These are phyloP conservation scores for Fraxinus paxiana DNA, from an alignment of 305 asterid genomes.

Conservation along the genomic window DNA sequence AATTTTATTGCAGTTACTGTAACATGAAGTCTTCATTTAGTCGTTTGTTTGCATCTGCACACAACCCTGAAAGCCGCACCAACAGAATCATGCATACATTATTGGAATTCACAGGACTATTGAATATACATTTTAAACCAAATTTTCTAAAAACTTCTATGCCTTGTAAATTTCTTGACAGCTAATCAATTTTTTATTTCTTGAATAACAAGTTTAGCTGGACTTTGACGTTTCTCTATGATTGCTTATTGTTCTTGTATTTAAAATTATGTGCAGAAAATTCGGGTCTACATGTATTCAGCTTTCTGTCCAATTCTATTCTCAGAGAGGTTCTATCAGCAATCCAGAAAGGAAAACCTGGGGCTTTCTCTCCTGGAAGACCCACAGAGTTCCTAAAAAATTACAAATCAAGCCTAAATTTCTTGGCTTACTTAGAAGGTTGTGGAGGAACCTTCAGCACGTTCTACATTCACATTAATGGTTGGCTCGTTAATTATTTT, in stretches of 20 bases:
- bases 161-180: conserved; percentile 9
- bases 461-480: conserved; percentile 5
- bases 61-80: background rate
- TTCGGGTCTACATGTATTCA: conserved; percentile 92
- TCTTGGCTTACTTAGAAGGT: conserved; percentile 89
- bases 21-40: background rate
- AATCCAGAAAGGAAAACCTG: conserved; percentile 85
- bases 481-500: background rate
- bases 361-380: conserved; percentile 95
- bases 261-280: conserved; percentile 56
- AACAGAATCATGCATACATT: background rate
- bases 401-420: conserved; percentile 82
- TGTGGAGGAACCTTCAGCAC: conserved; percentile 8
- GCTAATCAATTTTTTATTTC: conserved; percentile 10
- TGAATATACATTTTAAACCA: background rate
- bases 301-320: conserved; percentile 87
- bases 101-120: background rate
- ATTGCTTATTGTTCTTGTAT: conserved; percentile 24
- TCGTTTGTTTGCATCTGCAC: background rate
- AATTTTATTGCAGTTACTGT: background rate
- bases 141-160: background rate
- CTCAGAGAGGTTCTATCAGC: conserved; percentile 86
- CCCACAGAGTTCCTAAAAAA: conserved; percentile 79
- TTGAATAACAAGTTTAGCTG: background rate
- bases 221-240: conserved; percentile 16